Percentiles rank a stretch among this genome's conserved stretches.
Evolutionary conservation across 371 early-diverging fungal genomes (phyloP).

Genomic region (Rhizopus delemar): DNA sequence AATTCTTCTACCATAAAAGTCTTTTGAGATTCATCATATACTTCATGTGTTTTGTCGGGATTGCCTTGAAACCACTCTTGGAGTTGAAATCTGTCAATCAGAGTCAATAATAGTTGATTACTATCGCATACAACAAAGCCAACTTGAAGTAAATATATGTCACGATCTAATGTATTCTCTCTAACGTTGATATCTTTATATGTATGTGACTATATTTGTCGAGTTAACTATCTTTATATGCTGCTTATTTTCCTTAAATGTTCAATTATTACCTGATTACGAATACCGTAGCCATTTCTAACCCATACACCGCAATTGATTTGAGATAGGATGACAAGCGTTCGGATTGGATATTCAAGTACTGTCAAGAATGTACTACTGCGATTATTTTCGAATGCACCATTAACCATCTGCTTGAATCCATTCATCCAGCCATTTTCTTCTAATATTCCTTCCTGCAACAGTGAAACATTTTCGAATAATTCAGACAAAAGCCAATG

Average conservation of each 20-base stretch:
- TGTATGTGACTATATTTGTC: constrained; percentile 61
- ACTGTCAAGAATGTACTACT: constrained; percentile 34
- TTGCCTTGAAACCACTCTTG: constrained; percentile 80
- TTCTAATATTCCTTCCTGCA: constrained; percentile 54
- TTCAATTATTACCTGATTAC: constrained; percentile 50
- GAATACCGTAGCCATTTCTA: constrained; percentile 85
- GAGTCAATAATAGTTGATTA: constrained; percentile 71
- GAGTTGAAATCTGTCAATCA: constrained; percentile 83
- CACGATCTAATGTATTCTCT: constrained; percentile 82
- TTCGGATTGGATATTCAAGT: constrained; percentile 81
- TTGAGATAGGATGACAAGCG: constrained; percentile 77
- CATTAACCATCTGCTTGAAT: constrained; percentile 57
- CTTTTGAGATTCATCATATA: constrained; percentile 69
- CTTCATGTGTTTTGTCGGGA: constrained; percentile 35
- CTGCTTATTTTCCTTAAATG: constrained; percentile 9
- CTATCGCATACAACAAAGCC: constrained; percentile 68
- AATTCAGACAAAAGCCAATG: constrained; percentile 89
- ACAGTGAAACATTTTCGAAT: constrained; percentile 66
- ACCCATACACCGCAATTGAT: constrained; percentile 93
- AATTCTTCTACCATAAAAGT: constrained; percentile 84
- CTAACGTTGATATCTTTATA: constrained; percentile 77
- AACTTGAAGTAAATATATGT: constrained; percentile 81
- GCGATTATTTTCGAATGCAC: constrained; percentile 14
- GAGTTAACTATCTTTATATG: not conserved
- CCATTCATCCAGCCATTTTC: constrained; percentile 52